Conservation (phyloP, 768 basidiomycete genomes). For the Sistotremastrum niveocremeum region DNA sequence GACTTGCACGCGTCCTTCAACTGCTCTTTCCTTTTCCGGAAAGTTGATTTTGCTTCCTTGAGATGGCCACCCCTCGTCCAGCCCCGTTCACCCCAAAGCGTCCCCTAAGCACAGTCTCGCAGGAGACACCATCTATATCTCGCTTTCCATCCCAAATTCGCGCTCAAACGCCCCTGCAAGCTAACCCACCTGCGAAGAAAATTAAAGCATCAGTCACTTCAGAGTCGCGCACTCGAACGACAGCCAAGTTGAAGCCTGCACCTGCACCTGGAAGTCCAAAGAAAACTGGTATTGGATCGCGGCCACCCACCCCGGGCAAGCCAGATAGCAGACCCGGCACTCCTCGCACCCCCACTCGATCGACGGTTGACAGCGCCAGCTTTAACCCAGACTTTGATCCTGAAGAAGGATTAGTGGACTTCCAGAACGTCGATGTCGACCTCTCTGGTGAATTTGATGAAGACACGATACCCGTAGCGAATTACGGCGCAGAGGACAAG, state of each 20-base stretch:
- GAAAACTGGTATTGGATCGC: not conserved
- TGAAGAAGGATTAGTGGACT: constrained; percentile 69
- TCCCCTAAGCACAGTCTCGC: constrained; percentile 20
- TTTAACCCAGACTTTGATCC: constrained; percentile 41
- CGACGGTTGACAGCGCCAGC: constrained; percentile 34
- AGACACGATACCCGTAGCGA: constrained; percentile 12
- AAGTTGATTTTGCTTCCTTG: too few relatives aligned
- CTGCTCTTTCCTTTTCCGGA: too few relatives aligned
- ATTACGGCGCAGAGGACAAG: constrained; percentile 64
- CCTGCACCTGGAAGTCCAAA: constrained; percentile 3
- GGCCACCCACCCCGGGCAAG: constrained; percentile 22
- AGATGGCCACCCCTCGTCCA: constrained; percentile 17
- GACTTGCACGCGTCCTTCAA: too few relatives aligned
- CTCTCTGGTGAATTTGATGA: constrained; percentile 40
- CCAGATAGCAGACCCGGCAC: constrained; percentile 14
- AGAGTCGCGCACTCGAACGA: constrained; percentile 10
- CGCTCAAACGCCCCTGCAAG: constrained; percentile 6
- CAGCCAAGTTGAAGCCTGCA: constrained; percentile 7
- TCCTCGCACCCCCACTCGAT: constrained; percentile 13
- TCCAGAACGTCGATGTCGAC: constrained; percentile 57
- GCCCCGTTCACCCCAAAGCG: constrained; percentile 45
- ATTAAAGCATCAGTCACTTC: constrained; percentile 7
- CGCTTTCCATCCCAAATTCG: constrained; percentile 15
- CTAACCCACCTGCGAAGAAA: constrained; percentile 9
- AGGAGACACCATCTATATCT: constrained; percentile 15